Percentiles rank a stretch among this genome's conserved stretches.
Conservation (phyloP, 306 rosid genomes). For the Corylus avellana region DNA sequence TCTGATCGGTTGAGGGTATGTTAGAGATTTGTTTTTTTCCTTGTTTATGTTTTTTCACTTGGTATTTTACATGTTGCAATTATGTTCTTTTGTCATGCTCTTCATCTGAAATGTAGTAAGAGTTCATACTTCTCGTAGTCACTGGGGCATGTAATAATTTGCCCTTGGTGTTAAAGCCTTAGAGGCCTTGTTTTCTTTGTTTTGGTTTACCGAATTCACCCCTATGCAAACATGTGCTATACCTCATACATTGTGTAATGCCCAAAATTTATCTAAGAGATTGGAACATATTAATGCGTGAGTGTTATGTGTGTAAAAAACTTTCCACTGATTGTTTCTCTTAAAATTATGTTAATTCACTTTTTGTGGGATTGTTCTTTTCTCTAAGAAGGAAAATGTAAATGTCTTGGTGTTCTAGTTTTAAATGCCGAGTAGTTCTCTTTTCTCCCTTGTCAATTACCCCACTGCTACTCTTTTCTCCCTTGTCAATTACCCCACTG, state of each 20-base stretch:
- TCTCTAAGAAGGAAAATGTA: not conserved
- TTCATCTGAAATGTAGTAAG: not conserved
- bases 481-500: too few relatives aligned
- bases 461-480: too few relatives aligned
- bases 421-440: too few relatives aligned
- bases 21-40: not conserved
- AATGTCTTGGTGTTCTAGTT: too few relatives aligned
- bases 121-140: not conserved
- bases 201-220: not conserved
- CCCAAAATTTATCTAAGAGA: not conserved
- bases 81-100: not conserved
- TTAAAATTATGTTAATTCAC: too few relatives aligned
- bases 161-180: not conserved
- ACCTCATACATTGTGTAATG: not conserved
- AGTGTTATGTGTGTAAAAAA: too few relatives aligned
- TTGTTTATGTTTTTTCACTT: not conserved
- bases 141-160: not conserved
- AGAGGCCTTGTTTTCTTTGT: not conserved
- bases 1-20: slow-evolving; percentile 36
- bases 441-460: too few relatives aligned
- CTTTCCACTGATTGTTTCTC: not conserved
- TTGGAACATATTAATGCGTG: not conserved
- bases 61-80: not conserved
- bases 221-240: not conserved
- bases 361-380: not conserved